A percentile compares a stretch with the other conserved stretches of the same genome.
Evolutionary conservation across 2,329 filamentous ascomycete genomes (phyloP).

Genomic region (Stemphylium vesicarium): DNA sequence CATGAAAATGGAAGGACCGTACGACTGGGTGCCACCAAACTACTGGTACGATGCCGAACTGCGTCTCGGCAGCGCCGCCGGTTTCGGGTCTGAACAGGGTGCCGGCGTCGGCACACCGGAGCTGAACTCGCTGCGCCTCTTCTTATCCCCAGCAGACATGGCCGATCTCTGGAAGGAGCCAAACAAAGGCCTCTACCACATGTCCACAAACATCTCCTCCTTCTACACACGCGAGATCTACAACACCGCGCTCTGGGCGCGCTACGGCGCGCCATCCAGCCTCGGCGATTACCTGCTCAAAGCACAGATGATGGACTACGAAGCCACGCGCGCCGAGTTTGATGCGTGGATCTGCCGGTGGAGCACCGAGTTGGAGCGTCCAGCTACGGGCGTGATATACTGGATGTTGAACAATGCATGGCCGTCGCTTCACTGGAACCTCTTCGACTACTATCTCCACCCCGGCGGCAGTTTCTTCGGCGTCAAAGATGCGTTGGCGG

Average conservation of each 20-base stretch:
- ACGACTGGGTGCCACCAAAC: constrained; percentile 70
- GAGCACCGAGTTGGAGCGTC: constrained; percentile 53
- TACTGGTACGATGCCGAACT: constrained; percentile 65
- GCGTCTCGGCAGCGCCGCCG: constrained; percentile 64
- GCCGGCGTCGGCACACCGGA: constrained; percentile 68
- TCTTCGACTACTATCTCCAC: constrained; percentile 68
- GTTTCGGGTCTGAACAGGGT: constrained; percentile 68
- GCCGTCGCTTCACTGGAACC: constrained; percentile 69
- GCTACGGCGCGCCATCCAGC: constrained; percentile 60
- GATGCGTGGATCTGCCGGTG: constrained; percentile 63
- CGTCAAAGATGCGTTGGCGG: constrained; percentile 55
- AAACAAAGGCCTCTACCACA: constrained; percentile 63
- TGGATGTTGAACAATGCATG: constrained; percentile 73
- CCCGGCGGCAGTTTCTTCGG: constrained; percentile 67
- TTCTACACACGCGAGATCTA: constrained; percentile 66
- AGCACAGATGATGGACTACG: constrained; percentile 68
- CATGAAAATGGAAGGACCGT: constrained; percentile 71
- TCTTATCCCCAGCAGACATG: constrained; percentile 59
- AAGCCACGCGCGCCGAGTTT: constrained; percentile 66
- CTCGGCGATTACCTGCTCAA: constrained; percentile 66
- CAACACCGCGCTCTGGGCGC: constrained; percentile 59
- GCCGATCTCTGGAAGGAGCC: constrained; percentile 64
- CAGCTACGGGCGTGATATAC: constrained; percentile 67
- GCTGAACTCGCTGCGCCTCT: constrained; percentile 59
- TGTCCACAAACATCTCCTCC: constrained; percentile 62